A percentile compares a stretch with the other conserved stretches of the same genome.
Evolutionary conservation across 495 filamentous ascomycete genomes (phyloP).

Genomic region (Beverwykella pulmonaria): DNA sequence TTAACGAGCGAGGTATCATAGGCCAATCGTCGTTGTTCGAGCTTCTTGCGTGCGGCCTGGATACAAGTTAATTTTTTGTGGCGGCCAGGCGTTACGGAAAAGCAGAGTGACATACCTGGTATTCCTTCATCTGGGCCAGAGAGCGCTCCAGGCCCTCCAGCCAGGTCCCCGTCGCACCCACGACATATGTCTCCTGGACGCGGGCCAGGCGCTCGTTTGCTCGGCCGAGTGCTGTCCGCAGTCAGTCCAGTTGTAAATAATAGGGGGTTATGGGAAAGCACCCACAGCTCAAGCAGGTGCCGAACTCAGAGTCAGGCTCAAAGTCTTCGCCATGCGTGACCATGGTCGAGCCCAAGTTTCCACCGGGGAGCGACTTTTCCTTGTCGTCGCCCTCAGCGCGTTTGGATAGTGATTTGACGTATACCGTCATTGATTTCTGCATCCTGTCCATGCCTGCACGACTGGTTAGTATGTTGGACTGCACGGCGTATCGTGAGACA

Average conservation of each 20-base stretch:
- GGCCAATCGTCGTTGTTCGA: constrained; percentile 84
- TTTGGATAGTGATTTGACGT: constrained; percentile 89
- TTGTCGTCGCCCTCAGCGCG: constrained; percentile 80
- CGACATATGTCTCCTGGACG: constrained; percentile 82
- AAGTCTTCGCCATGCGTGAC: constrained; percentile 92
- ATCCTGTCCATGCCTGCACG: constrained; percentile 82
- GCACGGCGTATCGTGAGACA: not conserved
- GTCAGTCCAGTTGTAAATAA: constrained; percentile 1
- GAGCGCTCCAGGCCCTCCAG: constrained; percentile 88
- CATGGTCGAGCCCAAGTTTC: constrained; percentile 84
- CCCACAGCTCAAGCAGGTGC: constrained; percentile 78
- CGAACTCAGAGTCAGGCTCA: constrained; percentile 87
- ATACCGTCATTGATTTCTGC: constrained; percentile 83
- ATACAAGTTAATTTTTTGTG: constrained; percentile 8
- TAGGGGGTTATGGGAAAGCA: not conserved
- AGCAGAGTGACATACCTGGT: constrained; percentile 63
- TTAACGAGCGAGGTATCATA: constrained; percentile 91
- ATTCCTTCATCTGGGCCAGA: constrained; percentile 95
- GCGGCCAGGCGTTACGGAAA: not conserved
- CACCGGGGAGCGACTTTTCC: constrained; percentile 82
- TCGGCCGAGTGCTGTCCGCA: constrained; percentile 40
- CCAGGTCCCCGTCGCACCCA: constrained; percentile 83
- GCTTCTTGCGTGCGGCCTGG: constrained; percentile 86
- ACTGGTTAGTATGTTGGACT: constrained; percentile 1
- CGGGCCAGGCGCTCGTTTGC: constrained; percentile 86